Percentiles rank a stretch among this genome's conserved stretches.
Conservation (phyloP, 208 protist genomes). For the Leishmania braziliensis region DNA sequence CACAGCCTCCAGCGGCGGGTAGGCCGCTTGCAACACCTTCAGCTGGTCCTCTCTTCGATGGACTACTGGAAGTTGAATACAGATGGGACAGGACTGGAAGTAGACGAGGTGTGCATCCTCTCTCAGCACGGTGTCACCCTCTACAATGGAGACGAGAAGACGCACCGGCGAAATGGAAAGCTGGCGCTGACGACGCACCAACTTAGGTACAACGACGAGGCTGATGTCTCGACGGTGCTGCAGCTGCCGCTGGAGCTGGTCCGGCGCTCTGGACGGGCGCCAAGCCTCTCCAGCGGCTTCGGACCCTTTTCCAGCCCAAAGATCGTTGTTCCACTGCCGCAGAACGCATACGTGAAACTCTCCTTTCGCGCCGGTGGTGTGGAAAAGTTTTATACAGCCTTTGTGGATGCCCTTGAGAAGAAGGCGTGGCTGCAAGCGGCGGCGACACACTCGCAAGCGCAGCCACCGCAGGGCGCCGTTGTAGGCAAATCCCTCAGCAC, state of each 20-base stretch:
- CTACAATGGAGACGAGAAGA: conserved; percentile 60
- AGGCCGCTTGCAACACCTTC: neutral
- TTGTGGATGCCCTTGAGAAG: conserved; percentile 46
- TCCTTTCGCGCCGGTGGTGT: conserved; percentile 70
- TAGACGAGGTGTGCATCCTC: conserved; percentile 61
- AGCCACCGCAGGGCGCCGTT: neutral
- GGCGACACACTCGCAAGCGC: neutral
- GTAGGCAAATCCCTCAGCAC: neutral
- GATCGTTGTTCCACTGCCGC: conserved; percentile 58
- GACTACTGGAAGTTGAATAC: conserved; percentile 56
- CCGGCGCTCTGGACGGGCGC: conserved; percentile 27
- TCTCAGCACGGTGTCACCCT: conserved; percentile 46
- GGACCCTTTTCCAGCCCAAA: conserved; percentile 61
- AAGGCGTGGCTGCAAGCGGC: conserved; percentile 36
- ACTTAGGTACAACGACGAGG: conserved; percentile 57
- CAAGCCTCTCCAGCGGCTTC: conserved; percentile 38
- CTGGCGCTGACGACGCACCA: conserved; percentile 68
- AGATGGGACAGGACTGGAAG: conserved; percentile 22
- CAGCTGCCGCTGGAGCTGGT: conserved; percentile 59
- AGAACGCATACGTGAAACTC: conserved; percentile 43
- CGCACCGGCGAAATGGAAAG: conserved; percentile 61
- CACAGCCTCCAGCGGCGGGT: neutral
- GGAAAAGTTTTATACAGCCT: conserved; percentile 43
- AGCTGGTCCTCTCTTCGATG: conserved; percentile 28
- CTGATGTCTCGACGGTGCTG: conserved; percentile 28